These are phyloP conservation scores for Lycium ferocissimum DNA, from an alignment of 257 asterid genomes.

Conservation along the genomic window DNA sequence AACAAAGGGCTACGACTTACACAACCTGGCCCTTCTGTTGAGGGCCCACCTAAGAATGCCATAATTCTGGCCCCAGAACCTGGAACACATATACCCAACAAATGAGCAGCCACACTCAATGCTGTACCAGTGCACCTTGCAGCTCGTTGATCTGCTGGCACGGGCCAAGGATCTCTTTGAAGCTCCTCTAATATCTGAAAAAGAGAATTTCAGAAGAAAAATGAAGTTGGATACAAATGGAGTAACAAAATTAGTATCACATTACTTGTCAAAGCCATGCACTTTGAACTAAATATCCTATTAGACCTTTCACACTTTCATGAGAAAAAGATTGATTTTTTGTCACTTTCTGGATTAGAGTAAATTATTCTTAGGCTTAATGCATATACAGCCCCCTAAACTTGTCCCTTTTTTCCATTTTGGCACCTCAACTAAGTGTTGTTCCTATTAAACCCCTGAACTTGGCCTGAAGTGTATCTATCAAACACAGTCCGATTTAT, in stretches of 20 bases:
- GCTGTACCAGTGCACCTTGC: constrained; percentile 97
- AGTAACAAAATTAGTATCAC: constrained; percentile 35
- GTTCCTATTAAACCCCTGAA: too few relatives aligned
- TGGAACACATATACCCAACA: constrained; percentile 93
- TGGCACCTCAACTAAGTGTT: too few relatives aligned
- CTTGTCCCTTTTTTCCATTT: too few relatives aligned
- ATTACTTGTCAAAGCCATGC: not conserved
- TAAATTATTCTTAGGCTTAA: not conserved
- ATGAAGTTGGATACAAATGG: not conserved
- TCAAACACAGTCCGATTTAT: too few relatives aligned
- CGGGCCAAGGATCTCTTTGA: constrained; percentile 98
- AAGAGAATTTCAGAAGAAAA: constrained; percentile 31
- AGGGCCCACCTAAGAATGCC: constrained; percentile 97
- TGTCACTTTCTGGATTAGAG: not conserved
- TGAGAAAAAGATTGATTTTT: not conserved
- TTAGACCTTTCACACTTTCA: not conserved
- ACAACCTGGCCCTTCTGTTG: constrained; percentile 93
- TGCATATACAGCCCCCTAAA: too few relatives aligned
- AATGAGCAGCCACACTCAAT: constrained; percentile 89
- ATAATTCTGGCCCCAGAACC: constrained; percentile 97
- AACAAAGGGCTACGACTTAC: constrained; percentile 55
- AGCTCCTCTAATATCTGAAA: constrained; percentile 94
- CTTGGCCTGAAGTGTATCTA: too few relatives aligned
- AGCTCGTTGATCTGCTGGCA: constrained; percentile 85
- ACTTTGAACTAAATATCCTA: not conserved